Evolutionary conservation across 305 asterid genomes (phyloP).

Genomic region (Solanum hybrid): DNA sequence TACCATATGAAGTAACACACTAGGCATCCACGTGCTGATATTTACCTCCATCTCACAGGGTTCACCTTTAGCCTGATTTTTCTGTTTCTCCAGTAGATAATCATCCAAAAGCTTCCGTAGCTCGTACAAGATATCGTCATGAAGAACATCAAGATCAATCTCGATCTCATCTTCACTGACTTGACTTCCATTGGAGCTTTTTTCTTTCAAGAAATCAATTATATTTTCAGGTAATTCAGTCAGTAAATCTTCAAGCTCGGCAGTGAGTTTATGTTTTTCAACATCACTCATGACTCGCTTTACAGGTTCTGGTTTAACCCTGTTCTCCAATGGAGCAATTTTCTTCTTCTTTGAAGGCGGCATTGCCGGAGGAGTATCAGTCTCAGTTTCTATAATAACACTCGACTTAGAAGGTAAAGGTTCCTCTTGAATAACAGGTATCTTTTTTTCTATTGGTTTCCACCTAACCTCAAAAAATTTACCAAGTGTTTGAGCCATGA

Average conservation of each 20-base stretch:
- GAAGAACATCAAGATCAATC: slow-evolving; percentile 64
- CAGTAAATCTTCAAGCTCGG: slow-evolving; percentile 39
- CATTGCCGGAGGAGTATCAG: background rate
- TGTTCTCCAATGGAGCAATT: slow-evolving; percentile 37
- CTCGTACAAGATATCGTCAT: slow-evolving; percentile 48
- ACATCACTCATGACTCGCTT: slow-evolving; percentile 50
- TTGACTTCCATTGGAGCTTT: slow-evolving; percentile 39
- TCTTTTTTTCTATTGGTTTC: slow-evolving; percentile 58
- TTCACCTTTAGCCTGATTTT: slow-evolving; percentile 42
- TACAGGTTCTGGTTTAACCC: slow-evolving; percentile 28
- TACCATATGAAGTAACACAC: background rate
- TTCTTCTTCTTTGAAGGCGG: slow-evolving; percentile 50
- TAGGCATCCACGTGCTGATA: background rate
- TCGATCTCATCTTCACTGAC: slow-evolving; percentile 78
- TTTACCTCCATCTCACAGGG: slow-evolving; percentile 83
- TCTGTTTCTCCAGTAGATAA: slow-evolving; percentile 39
- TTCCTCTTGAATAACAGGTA: slow-evolving; percentile 17
- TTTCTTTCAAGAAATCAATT: slow-evolving; percentile 49
- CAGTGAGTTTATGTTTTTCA: slow-evolving; percentile 45
- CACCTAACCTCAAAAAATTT: slow-evolving; percentile 62
- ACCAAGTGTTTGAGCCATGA: slow-evolving; percentile 48
- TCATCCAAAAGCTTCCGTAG: slow-evolving; percentile 59
- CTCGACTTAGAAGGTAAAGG: slow-evolving; percentile 29
- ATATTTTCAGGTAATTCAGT: slow-evolving; percentile 57
- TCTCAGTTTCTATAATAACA: slow-evolving; percentile 29